Evolutionary conservation across 306 rosid genomes (phyloP).

Genomic region (Vigna reflexopilosa): DNA sequence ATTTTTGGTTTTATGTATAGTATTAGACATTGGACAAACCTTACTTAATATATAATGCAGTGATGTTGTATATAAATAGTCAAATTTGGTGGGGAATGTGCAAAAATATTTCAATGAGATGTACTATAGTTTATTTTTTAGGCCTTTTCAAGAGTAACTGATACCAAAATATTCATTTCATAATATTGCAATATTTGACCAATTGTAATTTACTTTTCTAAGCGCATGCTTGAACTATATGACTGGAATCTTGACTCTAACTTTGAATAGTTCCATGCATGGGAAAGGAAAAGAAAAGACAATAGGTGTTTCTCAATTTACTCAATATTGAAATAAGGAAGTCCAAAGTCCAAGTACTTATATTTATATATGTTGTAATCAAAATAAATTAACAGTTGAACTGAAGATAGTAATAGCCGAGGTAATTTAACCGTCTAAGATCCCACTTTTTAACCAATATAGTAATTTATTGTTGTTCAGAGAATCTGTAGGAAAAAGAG

Average conservation of each 20-base stretch:
- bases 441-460: conserved; percentile 45
- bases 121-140: conserved; percentile 29
- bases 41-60: conserved; percentile 25
- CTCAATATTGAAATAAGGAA: conserved; percentile 13
- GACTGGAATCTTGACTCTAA: conserved; percentile 50
- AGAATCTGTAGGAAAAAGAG: conserved; percentile 14
- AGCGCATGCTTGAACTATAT: conserved; percentile 41
- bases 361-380: background rate
- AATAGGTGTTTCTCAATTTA: conserved; percentile 20
- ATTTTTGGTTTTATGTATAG: conserved; percentile 33
- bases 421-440: background rate
- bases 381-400: background rate
- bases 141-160: conserved; percentile 32
- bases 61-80: conserved; percentile 26
- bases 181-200: conserved; percentile 41
- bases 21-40: conserved; percentile 37
- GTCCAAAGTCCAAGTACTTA: conserved; percentile 19
- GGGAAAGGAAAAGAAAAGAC: conserved; percentile 39
- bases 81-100: conserved; percentile 51
- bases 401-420: conserved; percentile 27
- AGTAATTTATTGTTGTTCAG: conserved; percentile 28
- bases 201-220: conserved; percentile 40
- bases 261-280: conserved; percentile 34
- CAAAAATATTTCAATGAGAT: conserved; percentile 20
- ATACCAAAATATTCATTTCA: conserved; percentile 26